Percentiles rank a stretch among this genome's conserved stretches.
These are phyloP conservation scores for Alternaria gansuensis DNA, from an alignment of 2,329 filamentous ascomycete species.

Conservation along the genomic window DNA sequence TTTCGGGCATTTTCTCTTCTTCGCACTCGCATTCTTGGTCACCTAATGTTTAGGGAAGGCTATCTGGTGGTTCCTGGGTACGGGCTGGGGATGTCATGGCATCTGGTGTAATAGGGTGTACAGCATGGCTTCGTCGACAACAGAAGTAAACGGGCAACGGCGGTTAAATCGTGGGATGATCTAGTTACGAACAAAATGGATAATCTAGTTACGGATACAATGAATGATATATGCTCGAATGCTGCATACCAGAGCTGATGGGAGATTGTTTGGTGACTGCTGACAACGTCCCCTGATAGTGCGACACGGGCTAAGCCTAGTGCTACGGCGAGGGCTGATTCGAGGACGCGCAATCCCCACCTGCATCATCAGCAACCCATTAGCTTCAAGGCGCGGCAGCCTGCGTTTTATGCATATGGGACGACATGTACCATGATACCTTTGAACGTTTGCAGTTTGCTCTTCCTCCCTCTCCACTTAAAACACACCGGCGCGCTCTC, in stretches of 20 bases:
- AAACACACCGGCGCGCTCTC: slow-evolving; percentile 20
- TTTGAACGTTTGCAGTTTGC: slow-evolving; percentile 3
- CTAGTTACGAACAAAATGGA: slow-evolving; percentile 21
- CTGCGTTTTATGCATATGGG: slow-evolving; percentile 13
- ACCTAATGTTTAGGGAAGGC: slow-evolving; percentile 43
- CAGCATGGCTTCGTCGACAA: slow-evolving; percentile 29
- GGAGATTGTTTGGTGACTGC: slow-evolving; percentile 10
- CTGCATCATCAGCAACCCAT: slow-evolving; percentile 22
- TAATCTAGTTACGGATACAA: slow-evolving; percentile 21
- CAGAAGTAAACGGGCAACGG: slow-evolving; percentile 21
- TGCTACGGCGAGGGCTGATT: slow-evolving; percentile 16
- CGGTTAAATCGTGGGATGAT: slow-evolving; percentile 20
- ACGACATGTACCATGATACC: slow-evolving; percentile 11
- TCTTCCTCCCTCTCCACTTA: slow-evolving; percentile 8
- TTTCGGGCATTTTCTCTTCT: slow-evolving; percentile 37
- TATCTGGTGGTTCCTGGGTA: slow-evolving; percentile 34
- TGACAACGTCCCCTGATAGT: slow-evolving; percentile 40
- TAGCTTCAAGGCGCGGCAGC: slow-evolving; percentile 20
- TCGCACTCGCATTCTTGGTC: slow-evolving; percentile 37
- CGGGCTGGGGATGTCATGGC: slow-evolving; percentile 26
- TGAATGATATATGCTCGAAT: slow-evolving; percentile 20
- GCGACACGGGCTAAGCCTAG: slow-evolving; percentile 6
- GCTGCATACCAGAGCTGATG: slow-evolving; percentile 1
- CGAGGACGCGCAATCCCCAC: slow-evolving; percentile 12
- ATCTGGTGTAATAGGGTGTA: slow-evolving; percentile 35